Evolutionary conservation across 352 stramenopile genomes (phyloP), one percentile per base, ranked within the genome.

Genomic region (Phytopythium litorale): DNA sequence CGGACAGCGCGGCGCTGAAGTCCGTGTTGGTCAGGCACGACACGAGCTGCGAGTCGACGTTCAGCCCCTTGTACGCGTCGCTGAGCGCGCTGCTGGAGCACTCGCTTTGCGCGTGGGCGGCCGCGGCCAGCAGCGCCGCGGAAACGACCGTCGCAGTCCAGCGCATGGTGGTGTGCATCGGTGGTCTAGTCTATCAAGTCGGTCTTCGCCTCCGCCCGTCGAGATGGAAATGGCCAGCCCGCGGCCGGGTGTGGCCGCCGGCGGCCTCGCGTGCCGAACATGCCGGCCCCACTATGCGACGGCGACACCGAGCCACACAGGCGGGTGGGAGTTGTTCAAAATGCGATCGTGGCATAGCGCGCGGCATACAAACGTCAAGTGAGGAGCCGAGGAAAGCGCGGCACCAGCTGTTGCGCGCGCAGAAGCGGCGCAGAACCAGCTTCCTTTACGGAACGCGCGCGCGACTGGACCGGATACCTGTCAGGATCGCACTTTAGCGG

Each of bases 11-110:
- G 9, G 76, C 69, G 56, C 69, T 74, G 61, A 85, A 79, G 54
- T 81, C 74, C 60, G 81, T 75, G 35, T 81, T 43, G 43, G 66
- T 78, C 50, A 85, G 73, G 60, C 76, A 85, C 48, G 75, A 68
- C n/a, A 79, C 61, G 23, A 85, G 70, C 52, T 83, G 57, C 45
- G 56, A 57, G 62, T 83, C 81, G 38, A 83, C 76, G 54, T 82
- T 71, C 18, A 85, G 70, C 1, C 76, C 76, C 45, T 66, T 73
- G 63, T 81, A 85, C 33, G 76, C 76, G 38, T 76, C 66, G 38
- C 76, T 67, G 23, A 85, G 67, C 52, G 73, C 67, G 62, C 81
- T 72, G 60, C 72, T 79, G 7, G 66, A 66, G 43, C 76, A 85
- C 28, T 60, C 72, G 28, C 72, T 66, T 18, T 73, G 61, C 43